Conservation (phyloP, 306 rosid species). For the Boehmeria nivea region DNA sequence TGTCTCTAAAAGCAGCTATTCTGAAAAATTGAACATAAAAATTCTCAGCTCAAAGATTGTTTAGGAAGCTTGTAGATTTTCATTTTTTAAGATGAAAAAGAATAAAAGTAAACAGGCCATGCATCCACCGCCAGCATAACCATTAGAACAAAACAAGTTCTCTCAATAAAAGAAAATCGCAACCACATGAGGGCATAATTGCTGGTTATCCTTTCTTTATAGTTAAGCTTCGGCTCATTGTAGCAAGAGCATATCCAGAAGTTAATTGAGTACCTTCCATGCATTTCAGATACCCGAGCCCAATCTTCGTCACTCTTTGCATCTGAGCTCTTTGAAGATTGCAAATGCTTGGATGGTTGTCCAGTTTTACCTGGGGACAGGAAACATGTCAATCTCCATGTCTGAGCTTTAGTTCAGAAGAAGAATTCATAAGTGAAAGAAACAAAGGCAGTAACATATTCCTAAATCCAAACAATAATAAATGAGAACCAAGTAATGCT, state of each 20-base stretch:
- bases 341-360: conserved; percentile 30
- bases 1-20: conserved; percentile 62
- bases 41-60: conserved; percentile 13
- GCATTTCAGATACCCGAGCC: conserved; percentile 52
- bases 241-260: conserved; percentile 15
- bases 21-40: conserved; percentile 45
- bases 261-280: conserved; percentile 45
- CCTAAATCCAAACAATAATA: too few relatives aligned
- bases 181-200: too few relatives aligned
- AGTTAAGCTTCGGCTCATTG: too few relatives aligned
- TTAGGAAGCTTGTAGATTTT: background rate
- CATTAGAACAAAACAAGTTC: too few relatives aligned
- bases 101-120: background rate
- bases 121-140: too few relatives aligned
- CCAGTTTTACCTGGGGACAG: conserved; percentile 38
- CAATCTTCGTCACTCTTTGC: conserved; percentile 59
- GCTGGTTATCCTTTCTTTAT: too few relatives aligned
- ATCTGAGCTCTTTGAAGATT: conserved; percentile 35
- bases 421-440: too few relatives aligned
- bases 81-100: background rate
- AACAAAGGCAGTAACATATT: too few relatives aligned
- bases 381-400: conserved; percentile 13
- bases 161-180: too few relatives aligned
- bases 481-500: too few relatives aligned
- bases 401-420: background rate